These are phyloP conservation scores for Grigorovia jiainica DNA, from an alignment of 805 yeast species.

Conservation along the genomic window DNA sequence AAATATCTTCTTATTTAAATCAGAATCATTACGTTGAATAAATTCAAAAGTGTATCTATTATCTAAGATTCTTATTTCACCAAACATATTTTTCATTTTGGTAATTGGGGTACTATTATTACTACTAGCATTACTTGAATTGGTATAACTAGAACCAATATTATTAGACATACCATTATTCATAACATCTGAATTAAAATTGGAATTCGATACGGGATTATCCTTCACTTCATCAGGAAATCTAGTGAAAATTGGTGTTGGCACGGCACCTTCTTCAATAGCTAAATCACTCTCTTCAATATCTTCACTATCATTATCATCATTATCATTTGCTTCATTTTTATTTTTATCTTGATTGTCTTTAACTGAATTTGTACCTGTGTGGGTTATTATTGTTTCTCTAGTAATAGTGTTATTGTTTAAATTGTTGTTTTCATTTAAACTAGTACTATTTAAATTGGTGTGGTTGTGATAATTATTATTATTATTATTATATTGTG, in stretches of 20 bases:
- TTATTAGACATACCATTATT: neutral
- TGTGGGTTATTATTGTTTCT: slow-evolving; percentile 1
- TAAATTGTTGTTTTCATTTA: too few species aligned
- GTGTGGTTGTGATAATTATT: too few species aligned
- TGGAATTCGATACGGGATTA: neutral
- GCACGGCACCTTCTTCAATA: slow-evolving; percentile 19
- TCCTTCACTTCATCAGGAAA: neutral
- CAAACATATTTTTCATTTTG: slow-evolving; percentile 14
- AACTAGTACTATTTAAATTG: too few species aligned
- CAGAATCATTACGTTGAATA: slow-evolving; percentile 8
- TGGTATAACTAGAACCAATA: neutral
- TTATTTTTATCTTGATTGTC: neutral
- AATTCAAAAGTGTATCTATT: slow-evolving; percentile 24
- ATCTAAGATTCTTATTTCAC: slow-evolving; percentile 20
- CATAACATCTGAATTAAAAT: neutral
- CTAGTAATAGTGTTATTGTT: too few species aligned
- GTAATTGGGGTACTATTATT: neutral
- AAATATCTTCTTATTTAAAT: slow-evolving; percentile 25
- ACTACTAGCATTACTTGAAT: neutral
- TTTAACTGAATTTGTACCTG: neutral
- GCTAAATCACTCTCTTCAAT: slow-evolving; percentile 21
- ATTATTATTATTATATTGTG: neutral
- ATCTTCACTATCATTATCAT: slow-evolving; percentile 9
- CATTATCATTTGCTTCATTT: slow-evolving; percentile 1
- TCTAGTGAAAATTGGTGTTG: slow-evolving; percentile 10